A percentile compares a stretch with the other conserved stretches of the same genome.
phyloP scores from a whole-genome alignment of 352 stramenopile species.

The Pythium insidiosum region DNA sequence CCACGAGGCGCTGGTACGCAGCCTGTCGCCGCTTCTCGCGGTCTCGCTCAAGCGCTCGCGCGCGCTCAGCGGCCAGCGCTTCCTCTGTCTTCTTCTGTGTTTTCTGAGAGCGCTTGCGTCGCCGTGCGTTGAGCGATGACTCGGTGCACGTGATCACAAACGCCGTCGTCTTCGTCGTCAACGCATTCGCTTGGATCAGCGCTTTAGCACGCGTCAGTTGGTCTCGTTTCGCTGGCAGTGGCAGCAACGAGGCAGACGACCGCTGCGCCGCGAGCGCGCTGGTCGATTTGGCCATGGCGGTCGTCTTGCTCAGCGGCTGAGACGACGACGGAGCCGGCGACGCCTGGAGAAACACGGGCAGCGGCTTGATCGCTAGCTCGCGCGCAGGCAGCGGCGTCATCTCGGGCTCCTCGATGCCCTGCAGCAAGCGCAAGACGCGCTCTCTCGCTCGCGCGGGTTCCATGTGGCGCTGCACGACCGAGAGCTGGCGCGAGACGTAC shows the following conservation, averaged over 20 bases:
- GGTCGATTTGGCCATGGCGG: background rate
- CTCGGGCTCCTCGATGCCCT: background rate
- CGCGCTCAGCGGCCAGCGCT: slow-evolving; percentile 16
- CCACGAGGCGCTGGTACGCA: slow-evolving; percentile 50
- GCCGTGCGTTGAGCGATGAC: slow-evolving; percentile 15
- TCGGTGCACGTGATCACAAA: slow-evolving; percentile 44
- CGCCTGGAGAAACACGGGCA: slow-evolving; percentile 15
- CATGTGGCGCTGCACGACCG: slow-evolving; percentile 38
- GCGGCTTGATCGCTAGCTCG: background rate
- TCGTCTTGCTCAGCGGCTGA: background rate
- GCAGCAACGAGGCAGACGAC: background rate
- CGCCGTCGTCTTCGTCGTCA: slow-evolving; percentile 4
- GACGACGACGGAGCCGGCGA: background rate
- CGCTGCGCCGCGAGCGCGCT: too few relatives aligned
- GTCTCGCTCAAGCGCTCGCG: slow-evolving; percentile 27
- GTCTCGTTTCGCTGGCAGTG: background rate
- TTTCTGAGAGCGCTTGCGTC: slow-evolving; percentile 15
- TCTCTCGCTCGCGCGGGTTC: slow-evolving; percentile 42
- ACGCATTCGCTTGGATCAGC: slow-evolving; percentile 12
- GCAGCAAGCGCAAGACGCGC: slow-evolving; percentile 40
- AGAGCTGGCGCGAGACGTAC: slow-evolving; percentile 49
- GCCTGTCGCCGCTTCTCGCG: slow-evolving; percentile 36
- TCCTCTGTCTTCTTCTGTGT: slow-evolving; percentile 16
- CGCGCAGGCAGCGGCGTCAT: background rate
- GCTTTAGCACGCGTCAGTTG: slow-evolving; percentile 1